Conservation (phyloP, 441 rosid species). For the Populus trichocarpa region DNA sequence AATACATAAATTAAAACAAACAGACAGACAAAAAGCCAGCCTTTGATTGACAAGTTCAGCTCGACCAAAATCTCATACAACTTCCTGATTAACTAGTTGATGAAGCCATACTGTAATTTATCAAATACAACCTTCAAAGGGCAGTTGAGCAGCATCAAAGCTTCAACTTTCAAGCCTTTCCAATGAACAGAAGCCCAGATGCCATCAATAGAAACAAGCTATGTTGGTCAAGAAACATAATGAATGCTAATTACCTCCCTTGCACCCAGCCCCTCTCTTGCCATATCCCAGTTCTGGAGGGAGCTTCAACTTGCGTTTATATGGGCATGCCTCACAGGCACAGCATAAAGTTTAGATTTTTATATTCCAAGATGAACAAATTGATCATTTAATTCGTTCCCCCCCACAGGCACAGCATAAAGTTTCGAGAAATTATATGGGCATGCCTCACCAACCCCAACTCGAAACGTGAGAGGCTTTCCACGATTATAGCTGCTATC, state of each 20-base stretch:
- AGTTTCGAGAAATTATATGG: background rate
- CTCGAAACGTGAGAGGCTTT: constrained; percentile 69
- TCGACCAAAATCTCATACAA: background rate
- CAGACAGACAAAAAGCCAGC: too few relatives aligned
- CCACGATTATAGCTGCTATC: constrained; percentile 92
- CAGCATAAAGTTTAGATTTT: constrained; percentile 38
- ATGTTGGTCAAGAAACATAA: too few relatives aligned
- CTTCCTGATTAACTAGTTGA: background rate
- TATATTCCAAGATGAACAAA: background rate
- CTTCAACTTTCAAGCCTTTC: constrained; percentile 41
- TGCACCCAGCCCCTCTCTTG: constrained; percentile 88
- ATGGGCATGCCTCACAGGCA: constrained; percentile 39
- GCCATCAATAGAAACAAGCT: too few relatives aligned
- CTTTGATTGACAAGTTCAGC: background rate
- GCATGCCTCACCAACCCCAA: constrained; percentile 83
- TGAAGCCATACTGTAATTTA: background rate
- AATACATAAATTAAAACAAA: too few relatives aligned
- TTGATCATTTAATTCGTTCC: background rate
- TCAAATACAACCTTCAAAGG: background rate
- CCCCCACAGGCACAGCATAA: background rate
- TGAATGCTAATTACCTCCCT: constrained; percentile 47
- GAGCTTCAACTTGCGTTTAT: constrained; percentile 58
- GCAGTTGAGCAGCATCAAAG: background rate
- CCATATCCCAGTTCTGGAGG: constrained; percentile 88
- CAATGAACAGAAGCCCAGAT: constrained; percentile 32